Evolutionary conservation across 345 rosid species (phyloP).

Genomic region (Arabidopsis arenosa): DNA sequence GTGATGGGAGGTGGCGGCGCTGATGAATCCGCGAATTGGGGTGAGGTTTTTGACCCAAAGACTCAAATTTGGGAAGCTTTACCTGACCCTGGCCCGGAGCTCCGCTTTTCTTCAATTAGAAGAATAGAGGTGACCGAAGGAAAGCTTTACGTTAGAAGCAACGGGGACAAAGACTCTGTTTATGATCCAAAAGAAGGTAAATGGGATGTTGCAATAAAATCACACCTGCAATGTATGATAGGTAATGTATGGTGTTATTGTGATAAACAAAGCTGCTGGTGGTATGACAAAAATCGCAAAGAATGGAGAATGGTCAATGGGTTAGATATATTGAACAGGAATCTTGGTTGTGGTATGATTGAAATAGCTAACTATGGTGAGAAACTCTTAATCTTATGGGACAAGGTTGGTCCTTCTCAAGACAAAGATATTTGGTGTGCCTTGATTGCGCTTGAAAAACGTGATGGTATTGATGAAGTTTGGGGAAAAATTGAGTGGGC

Average conservation of each 20-base stretch:
- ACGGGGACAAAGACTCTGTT: background rate
- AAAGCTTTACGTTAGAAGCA: constrained; percentile 3
- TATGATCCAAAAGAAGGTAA: background rate
- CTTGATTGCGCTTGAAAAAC: background rate
- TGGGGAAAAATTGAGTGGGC: background rate
- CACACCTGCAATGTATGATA: background rate
- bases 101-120: constrained; percentile 1
- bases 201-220: background rate
- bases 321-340: background rate
- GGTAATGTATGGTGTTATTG: background rate
- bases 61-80: background rate
- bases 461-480: background rate
- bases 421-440: background rate
- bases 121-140: background rate
- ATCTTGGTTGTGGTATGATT: background rate
- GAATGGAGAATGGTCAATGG: background rate
- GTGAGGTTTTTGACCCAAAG: background rate
- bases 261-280: background rate
- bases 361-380: background rate
- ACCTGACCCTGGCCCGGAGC: background rate
- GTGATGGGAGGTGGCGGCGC: background rate
- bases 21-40: background rate
- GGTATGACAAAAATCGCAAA: background rate
- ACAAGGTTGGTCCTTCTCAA: background rate
- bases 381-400: background rate